These are phyloP conservation scores for Scheffersomyces cryptocercus DNA, from an alignment of 1,139 yeast species.

Conservation along the genomic window DNA sequence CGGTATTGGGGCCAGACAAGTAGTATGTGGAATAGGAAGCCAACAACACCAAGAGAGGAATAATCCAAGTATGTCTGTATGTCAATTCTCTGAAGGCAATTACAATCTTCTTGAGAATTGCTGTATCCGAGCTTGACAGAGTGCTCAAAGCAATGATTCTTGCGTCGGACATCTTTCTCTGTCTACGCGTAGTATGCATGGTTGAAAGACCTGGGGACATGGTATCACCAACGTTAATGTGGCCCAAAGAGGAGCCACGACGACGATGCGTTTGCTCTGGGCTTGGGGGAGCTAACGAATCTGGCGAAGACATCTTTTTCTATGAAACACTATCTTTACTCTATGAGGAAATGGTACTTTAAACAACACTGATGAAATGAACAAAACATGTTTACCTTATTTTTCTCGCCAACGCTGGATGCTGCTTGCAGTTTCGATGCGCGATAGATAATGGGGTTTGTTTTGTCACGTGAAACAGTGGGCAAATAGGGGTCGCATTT, in stretches of 20 bases:
- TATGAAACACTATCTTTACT: too few relatives aligned
- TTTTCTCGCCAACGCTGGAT: not conserved
- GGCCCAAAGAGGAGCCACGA: constrained; percentile 60
- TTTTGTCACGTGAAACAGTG: too few relatives aligned
- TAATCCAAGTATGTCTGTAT: constrained; percentile 78
- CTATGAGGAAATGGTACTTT: too few relatives aligned
- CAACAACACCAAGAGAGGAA: constrained; percentile 56
- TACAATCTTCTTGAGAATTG: constrained; percentile 51
- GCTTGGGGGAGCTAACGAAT: too few relatives aligned
- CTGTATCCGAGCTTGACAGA: constrained; percentile 36
- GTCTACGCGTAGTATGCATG: constrained; percentile 40
- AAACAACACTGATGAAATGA: too few relatives aligned
- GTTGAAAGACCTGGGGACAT: constrained; percentile 52
- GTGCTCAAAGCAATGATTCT: constrained; percentile 32
- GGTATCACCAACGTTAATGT: constrained; percentile 58
- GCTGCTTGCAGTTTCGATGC: not conserved
- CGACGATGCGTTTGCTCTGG: constrained; percentile 22
- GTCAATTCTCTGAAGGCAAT: constrained; percentile 60
- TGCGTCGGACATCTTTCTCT: constrained; percentile 33
- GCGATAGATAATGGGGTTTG: too few relatives aligned
- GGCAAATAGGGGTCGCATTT: too few relatives aligned
- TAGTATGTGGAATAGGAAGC: constrained; percentile 41
- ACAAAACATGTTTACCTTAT: not conserved
- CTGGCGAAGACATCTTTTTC: too few relatives aligned
- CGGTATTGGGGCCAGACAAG: constrained; percentile 51